These are phyloP conservation scores for Botrytis porri DNA, from an alignment of 2,329 filamentous ascomycete genomes.

Conservation along the genomic window DNA sequence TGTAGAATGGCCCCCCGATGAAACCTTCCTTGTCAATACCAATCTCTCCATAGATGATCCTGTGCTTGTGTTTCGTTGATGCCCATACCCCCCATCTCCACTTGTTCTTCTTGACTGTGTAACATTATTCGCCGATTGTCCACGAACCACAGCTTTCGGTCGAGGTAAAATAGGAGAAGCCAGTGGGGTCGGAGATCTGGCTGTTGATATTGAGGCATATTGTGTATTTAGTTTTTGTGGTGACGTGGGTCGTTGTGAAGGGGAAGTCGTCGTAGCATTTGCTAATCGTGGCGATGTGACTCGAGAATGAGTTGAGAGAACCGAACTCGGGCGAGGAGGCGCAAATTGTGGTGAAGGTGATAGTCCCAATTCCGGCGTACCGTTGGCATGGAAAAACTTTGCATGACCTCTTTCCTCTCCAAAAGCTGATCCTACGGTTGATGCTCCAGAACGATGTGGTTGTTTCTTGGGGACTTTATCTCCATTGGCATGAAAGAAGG, in stretches of 20 bases:
- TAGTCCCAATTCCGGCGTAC: conserved; percentile 50
- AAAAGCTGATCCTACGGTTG: conserved; percentile 31
- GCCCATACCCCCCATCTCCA: conserved; percentile 27
- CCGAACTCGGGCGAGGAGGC: conserved; percentile 46
- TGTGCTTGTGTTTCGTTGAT: conserved; percentile 34
- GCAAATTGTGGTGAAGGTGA: conserved; percentile 39
- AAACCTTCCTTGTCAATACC: conserved; percentile 28
- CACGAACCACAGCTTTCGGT: conserved; percentile 26
- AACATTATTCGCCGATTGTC: conserved; percentile 31
- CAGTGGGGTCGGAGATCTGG: conserved; percentile 27
- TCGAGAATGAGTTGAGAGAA: conserved; percentile 47
- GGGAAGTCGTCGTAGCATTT: conserved; percentile 26
- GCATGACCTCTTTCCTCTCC: conserved; percentile 40
- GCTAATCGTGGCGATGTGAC: conserved; percentile 43
- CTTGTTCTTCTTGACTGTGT: conserved; percentile 27
- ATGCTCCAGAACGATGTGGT: conserved; percentile 31
- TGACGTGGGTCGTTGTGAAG: conserved; percentile 39
- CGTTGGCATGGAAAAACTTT: conserved; percentile 77
- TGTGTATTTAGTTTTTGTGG: conserved; percentile 46
- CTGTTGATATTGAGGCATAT: conserved; percentile 30
- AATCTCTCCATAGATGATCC: conserved; percentile 29
- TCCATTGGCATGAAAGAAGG: conserved; percentile 53
- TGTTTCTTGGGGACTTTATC: conserved; percentile 41
- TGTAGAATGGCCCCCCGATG: conserved; percentile 23
- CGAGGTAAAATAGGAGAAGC: conserved; percentile 30